phyloP scores from a whole-genome alignment of 306 rosid genomes.

The Ammopiptanthus mongolicus region DNA sequence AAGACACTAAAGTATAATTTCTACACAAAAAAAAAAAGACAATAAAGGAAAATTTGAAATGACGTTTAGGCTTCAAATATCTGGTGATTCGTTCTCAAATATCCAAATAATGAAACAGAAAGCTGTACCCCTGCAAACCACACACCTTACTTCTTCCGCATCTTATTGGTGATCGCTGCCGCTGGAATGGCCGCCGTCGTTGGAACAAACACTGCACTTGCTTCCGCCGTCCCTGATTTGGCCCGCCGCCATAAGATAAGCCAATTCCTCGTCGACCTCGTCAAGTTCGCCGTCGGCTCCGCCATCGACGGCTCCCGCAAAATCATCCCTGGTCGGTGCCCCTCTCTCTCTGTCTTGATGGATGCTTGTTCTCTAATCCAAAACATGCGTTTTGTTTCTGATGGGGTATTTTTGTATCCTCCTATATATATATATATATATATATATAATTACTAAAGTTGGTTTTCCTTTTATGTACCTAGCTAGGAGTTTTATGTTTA shows the following conservation, averaged over 20 bases:
- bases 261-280: slow-evolving; percentile 39
- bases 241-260: slow-evolving; percentile 24
- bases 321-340: slow-evolving; percentile 48
- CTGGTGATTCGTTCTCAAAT: background rate
- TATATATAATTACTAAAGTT: background rate
- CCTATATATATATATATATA: too few species aligned
- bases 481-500: background rate
- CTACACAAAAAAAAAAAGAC: too few species aligned
- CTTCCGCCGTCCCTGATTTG: background rate
- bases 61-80: too few species aligned
- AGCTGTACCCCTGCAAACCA: background rate
- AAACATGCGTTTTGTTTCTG: background rate
- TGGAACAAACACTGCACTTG: background rate
- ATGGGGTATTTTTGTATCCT: too few species aligned
- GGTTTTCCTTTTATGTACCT: background rate
- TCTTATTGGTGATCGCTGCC: background rate
- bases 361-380: background rate
- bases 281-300: slow-evolving; percentile 64
- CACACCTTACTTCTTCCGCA: background rate
- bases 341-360: background rate
- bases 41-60: too few species aligned
- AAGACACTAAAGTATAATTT: too few species aligned
- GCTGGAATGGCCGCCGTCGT: slow-evolving; percentile 41
- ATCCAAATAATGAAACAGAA: background rate
- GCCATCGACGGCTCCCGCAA: slow-evolving; percentile 47